Conservation (phyloP, 169 alveolate genomes). For the Plasmodium chabaudi region DNA sequence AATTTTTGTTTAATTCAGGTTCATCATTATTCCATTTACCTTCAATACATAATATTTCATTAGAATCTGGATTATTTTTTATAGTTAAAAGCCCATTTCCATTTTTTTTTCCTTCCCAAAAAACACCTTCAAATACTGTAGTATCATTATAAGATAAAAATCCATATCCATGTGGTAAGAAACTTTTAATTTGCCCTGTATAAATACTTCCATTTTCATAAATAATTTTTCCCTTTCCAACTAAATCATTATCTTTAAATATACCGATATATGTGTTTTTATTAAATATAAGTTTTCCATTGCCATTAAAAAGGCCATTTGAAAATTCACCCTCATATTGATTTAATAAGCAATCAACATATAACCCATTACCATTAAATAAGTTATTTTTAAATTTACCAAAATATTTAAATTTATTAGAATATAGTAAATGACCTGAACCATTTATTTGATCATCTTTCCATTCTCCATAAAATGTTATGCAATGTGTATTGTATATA, state of each 20-base stretch:
- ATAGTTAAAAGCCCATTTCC: constrained; percentile 73
- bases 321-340: constrained; percentile 75
- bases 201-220: constrained; percentile 55
- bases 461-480: constrained; percentile 75
- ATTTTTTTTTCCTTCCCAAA: constrained; percentile 66
- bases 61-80: constrained; percentile 19
- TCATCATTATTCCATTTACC: constrained; percentile 71
- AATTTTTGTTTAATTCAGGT: constrained; percentile 53
- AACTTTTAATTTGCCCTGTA: constrained; percentile 66
- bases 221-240: constrained; percentile 72
- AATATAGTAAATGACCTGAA: constrained; percentile 58
- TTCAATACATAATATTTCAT: constrained; percentile 39
- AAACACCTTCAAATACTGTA: constrained; percentile 53
- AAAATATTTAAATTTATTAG: constrained; percentile 66
- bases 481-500: constrained; percentile 33
- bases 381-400: constrained; percentile 70
- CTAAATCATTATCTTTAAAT: constrained; percentile 64
- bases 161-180: constrained; percentile 76
- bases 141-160: constrained; percentile 48
- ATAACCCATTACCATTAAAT: constrained; percentile 56
- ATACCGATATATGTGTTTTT: constrained; percentile 66
- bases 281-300: constrained; percentile 73
- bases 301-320: constrained; percentile 71
- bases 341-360: constrained; percentile 60
- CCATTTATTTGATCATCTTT: constrained; percentile 73